A percentile compares a stretch with the other conserved stretches of the same genome.
Evolutionary conservation across 805 yeast genomes (phyloP).

Genomic region (Zygotorulaspora florentina): DNA sequence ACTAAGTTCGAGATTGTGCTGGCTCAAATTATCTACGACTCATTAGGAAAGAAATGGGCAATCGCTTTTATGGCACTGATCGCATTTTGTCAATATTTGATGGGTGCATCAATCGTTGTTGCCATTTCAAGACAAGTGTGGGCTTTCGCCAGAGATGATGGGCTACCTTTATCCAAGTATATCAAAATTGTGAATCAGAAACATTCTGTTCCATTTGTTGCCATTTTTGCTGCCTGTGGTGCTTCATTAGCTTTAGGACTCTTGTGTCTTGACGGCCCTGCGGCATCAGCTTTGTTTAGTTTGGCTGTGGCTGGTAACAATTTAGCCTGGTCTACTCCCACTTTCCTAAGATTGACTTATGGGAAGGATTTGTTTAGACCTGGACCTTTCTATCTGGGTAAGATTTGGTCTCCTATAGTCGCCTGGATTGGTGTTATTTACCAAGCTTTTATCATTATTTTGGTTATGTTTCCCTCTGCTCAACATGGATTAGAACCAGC

Average conservation of each 20-base stretch:
- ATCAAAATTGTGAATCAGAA: conserved; percentile 55
- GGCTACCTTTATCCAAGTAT: conserved; percentile 56
- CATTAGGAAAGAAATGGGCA: conserved; percentile 63
- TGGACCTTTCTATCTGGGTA: conserved; percentile 65
- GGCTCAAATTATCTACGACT: conserved; percentile 60
- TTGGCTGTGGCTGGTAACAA: conserved; percentile 42
- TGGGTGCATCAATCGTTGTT: conserved; percentile 59
- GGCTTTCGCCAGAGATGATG: conserved; percentile 76
- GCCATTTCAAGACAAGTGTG: conserved; percentile 69
- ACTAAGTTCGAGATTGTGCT: conserved; percentile 54
- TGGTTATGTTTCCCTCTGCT: conserved; percentile 58
- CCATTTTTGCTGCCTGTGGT: conserved; percentile 44
- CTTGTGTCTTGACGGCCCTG: conserved; percentile 40
- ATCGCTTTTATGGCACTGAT: conserved; percentile 59
- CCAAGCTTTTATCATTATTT: conserved; percentile 48
- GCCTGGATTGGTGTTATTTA: conserved; percentile 48
- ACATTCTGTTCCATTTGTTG: conserved; percentile 61
- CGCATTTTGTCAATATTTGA: conserved; percentile 57
- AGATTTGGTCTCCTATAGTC: conserved; percentile 41
- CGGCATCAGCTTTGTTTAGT: conserved; percentile 44
- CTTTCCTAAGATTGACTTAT: conserved; percentile 38
- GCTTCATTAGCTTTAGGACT: conserved; percentile 38
- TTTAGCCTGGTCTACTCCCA: conserved; percentile 42
- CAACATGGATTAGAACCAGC: conserved; percentile 32
- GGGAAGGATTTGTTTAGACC: conserved; percentile 52